Evolutionary conservation across 768 basidiomycete genomes (phyloP), one percentile per base, ranked within the genome.

Genomic region (Mycena indigotica): DNA sequence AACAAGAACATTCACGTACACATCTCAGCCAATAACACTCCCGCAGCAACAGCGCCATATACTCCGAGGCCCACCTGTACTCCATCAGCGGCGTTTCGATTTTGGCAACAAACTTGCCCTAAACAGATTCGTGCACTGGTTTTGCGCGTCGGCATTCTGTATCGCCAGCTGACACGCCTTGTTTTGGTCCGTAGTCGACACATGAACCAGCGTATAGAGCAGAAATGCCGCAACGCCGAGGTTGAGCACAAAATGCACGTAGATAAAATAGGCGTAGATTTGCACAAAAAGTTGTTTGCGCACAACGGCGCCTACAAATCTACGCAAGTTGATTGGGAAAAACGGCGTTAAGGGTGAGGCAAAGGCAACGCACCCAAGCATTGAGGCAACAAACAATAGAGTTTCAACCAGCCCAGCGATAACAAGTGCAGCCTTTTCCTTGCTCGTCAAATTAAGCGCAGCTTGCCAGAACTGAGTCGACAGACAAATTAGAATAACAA

Each of bases 281-380:
- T 77, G 78, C 49, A 84, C 76, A 64, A 89, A 85, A 2, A 74
- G 65, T 70, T 84, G 84, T 65, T 87, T 87, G 65, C 82, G 81
- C 38, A 83, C 80, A 53, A 87, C 74, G 1, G 78, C 79, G n/a
- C 87, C 87, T 28, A 85, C 76, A 52, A 89, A 80, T 19, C 87
- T 88, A 65, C 40, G 39, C 52, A 13, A 38, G 12, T 41, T 30
- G 32, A 25, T 32, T 48, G 55, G 28, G 56, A 13, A 59, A 40
- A 12, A 45, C 21, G 46, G 4, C 4, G 16, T n/a, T 12, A 50
- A 21, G 50, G 41, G 17, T 10, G 19, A 57, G n/a, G 21, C 19
- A 44, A 29, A 17, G 21, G 17, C 12, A 23, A 66, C 75, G 56
- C 61, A 87, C 87, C 87, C 87, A 6, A 86, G 62, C 15, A 77